Conservation (phyloP, 257 asterid species). For the Solanum pennellii region DNA sequence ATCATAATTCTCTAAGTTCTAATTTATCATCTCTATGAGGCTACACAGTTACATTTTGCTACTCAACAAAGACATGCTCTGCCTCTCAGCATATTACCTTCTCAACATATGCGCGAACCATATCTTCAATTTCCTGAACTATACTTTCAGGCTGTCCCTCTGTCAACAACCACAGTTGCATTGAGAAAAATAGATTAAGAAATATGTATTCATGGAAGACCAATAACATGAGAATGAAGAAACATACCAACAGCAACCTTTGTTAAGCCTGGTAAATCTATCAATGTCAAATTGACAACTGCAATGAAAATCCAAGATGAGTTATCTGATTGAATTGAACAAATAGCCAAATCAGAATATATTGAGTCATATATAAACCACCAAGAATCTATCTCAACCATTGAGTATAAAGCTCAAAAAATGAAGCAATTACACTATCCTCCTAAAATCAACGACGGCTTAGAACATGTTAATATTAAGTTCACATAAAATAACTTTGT, state of each 20-base stretch:
- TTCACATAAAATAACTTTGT: not conserved
- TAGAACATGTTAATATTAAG: not conserved
- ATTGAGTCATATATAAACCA: not conserved
- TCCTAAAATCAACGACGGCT: not conserved
- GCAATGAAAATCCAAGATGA: constrained; percentile 5
- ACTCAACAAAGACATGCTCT: not conserved
- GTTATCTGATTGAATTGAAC: not conserved
- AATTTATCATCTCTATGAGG: not conserved
- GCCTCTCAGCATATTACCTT: constrained; percentile 16
- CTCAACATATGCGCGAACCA: constrained; percentile 31
- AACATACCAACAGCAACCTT: constrained; percentile 39
- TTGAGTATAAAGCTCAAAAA: not conserved
- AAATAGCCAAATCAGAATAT: not conserved
- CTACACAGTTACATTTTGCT: not conserved
- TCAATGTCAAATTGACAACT: constrained; percentile 37
- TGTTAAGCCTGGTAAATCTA: constrained; percentile 41
- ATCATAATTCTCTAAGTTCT: not conserved
- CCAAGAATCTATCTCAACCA: not conserved
- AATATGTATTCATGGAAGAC: not conserved
- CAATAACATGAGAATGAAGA: not conserved
- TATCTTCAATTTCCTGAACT: constrained; percentile 32
- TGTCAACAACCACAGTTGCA: not conserved
- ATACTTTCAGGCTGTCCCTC: constrained; percentile 37
- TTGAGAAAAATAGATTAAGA: not conserved
- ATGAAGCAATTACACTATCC: not conserved